Conservation (phyloP, 306 rosid species). For the Dryas alaskensis region DNA sequence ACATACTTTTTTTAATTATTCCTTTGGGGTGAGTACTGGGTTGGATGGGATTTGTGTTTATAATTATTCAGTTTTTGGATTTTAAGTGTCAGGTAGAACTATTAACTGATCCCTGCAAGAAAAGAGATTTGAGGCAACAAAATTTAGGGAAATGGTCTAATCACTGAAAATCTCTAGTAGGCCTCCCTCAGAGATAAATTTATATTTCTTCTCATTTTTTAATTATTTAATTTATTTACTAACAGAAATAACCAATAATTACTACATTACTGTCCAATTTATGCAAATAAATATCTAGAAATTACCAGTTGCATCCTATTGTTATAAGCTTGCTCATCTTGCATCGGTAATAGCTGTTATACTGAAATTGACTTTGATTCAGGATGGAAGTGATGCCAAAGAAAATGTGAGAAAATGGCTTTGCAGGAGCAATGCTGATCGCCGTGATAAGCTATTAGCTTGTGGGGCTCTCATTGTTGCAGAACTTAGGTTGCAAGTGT, state of each 20-base stretch:
- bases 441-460: conserved; percentile 81
- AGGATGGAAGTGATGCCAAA: conserved; percentile 59
- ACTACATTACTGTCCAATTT: neutral
- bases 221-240: neutral
- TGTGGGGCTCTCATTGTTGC: conserved; percentile 90
- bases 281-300: neutral
- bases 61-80: neutral
- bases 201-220: neutral
- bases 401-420: conserved; percentile 76
- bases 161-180: neutral
- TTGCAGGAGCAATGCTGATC: conserved; percentile 54
- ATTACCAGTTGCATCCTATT: neutral
- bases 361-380: conserved; percentile 39
- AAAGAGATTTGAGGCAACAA: neutral
- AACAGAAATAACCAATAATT: neutral
- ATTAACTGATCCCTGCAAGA: neutral
- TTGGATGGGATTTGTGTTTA: neutral
- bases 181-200: neutral
- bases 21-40: neutral
- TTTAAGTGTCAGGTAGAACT: neutral
- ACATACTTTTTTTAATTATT: neutral
- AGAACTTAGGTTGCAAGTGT: conserved; percentile 79
- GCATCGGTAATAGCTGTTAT: neutral
- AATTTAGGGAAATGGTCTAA: neutral
- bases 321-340: conserved; percentile 7